A percentile compares a stretch with the other conserved stretches of the same genome.
Evolutionary conservation across 371 early-diverging fungal genomes (phyloP).

Genomic region (Nematocida sp.): DNA sequence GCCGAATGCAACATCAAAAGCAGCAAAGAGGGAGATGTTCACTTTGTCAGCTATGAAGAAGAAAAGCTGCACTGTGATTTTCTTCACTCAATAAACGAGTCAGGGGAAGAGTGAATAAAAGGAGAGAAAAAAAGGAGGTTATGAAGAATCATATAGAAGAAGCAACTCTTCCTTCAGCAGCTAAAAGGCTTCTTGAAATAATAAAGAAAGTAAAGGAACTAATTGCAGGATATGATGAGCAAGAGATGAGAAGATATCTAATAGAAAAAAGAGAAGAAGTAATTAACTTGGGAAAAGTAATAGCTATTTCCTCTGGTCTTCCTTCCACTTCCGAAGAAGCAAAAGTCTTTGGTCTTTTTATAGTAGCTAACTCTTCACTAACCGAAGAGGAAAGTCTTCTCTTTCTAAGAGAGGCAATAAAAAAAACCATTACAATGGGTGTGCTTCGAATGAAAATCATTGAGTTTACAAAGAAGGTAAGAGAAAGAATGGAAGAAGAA

Average conservation of each 20-base stretch:
- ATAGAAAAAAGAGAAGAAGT: slow-evolving; percentile 19
- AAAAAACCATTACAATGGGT: not conserved
- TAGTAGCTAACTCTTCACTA: slow-evolving; percentile 11
- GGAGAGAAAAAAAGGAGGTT: not conserved
- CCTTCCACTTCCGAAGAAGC: slow-evolving; percentile 18
- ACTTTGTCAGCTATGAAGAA: slow-evolving; percentile 5
- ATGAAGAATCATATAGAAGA: slow-evolving; percentile 16
- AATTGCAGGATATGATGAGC: not conserved
- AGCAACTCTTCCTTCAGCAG: not conserved
- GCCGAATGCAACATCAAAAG: not conserved
- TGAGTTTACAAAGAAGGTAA: not conserved
- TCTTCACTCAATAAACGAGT: slow-evolving; percentile 13
- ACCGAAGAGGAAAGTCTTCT: slow-evolving; percentile 2
- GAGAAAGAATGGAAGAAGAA: slow-evolving; percentile 15
- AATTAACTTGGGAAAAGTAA: not conserved
- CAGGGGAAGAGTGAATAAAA: not conserved
- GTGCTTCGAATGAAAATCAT: slow-evolving; percentile 9
- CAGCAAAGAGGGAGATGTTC: not conserved
- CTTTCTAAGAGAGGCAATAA: slow-evolving; percentile 9
- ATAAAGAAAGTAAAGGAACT: not conserved
- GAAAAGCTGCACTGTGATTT: slow-evolving; percentile 6
- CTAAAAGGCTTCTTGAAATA: slow-evolving; percentile 15
- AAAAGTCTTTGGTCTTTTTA: not conserved
- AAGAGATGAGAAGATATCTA: slow-evolving; percentile 17
- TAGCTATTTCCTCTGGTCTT: slow-evolving; percentile 15